These are phyloP conservation scores for Backusella circina DNA, from an alignment of 192 early-diverging fungal genomes.

Conservation along the genomic window DNA sequence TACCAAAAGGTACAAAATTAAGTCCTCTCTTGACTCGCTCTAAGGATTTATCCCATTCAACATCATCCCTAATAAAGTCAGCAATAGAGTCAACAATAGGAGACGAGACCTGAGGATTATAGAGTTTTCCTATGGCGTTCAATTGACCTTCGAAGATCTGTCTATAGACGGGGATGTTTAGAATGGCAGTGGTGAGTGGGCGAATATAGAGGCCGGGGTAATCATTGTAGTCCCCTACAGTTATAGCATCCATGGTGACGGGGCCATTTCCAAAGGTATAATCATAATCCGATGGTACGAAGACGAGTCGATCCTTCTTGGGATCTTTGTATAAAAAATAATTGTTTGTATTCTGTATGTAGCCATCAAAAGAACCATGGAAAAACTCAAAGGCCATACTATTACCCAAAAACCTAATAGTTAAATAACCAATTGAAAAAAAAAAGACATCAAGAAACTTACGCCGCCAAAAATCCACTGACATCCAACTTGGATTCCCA, in stretches of 20 bases:
- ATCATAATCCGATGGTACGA: slow-evolving; percentile 25
- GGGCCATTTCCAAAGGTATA: slow-evolving; percentile 23
- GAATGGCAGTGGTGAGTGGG: slow-evolving; percentile 19
- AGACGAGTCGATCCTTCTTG: slow-evolving; percentile 2
- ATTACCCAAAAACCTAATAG: neutral
- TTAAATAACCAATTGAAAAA: neutral
- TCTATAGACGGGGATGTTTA: slow-evolving; percentile 14
- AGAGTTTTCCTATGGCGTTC: slow-evolving; percentile 3
- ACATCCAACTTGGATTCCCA: slow-evolving; percentile 30
- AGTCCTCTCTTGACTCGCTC: neutral
- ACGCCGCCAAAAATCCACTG: slow-evolving; percentile 23
- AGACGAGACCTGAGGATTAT: neutral
- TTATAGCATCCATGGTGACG: slow-evolving; percentile 14
- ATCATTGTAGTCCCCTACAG: slow-evolving; percentile 15
- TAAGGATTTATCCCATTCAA: slow-evolving; percentile 22
- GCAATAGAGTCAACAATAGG: slow-evolving; percentile 22
- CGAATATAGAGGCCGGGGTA: slow-evolving; percentile 9
- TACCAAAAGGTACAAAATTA: slow-evolving; percentile 5
- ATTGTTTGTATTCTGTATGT: slow-evolving; percentile 24
- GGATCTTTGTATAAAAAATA: slow-evolving; percentile 29
- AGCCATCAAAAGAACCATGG: slow-evolving; percentile 21
- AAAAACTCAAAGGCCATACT: slow-evolving; percentile 35
- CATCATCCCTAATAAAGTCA: slow-evolving; percentile 20
- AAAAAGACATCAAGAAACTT: neutral
- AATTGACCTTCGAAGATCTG: slow-evolving; percentile 8